Evolutionary conservation across 2,329 filamentous ascomycete species (phyloP).

Genomic region (Neofusicoccum ribis): DNA sequence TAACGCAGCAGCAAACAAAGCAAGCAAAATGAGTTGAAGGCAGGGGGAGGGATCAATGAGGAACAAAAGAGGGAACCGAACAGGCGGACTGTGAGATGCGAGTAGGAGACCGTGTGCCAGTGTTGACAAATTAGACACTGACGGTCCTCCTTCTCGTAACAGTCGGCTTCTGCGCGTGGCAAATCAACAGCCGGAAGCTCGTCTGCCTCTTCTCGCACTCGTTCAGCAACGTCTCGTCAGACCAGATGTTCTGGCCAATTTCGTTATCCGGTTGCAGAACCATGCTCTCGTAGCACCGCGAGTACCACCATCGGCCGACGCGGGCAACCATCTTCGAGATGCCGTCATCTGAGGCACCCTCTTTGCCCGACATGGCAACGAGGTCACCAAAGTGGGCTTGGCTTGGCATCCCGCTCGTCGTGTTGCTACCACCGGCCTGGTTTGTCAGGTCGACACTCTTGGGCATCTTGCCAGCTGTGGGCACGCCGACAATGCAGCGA

Average conservation of each 20-base stretch:
- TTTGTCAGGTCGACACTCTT: conserved; percentile 26
- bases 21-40: neutral
- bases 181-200: conserved; percentile 87
- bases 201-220: conserved; percentile 88
- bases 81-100: neutral
- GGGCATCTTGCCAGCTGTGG: conserved; percentile 59
- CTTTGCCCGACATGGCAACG: neutral
- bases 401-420: neutral
- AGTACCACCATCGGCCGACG: conserved; percentile 97
- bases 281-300: conserved; percentile 76
- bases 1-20: conserved; percentile 6
- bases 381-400: conserved; percentile 62
- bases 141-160: conserved; percentile 49
- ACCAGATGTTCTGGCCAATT: conserved; percentile 70
- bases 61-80: neutral
- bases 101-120: neutral
- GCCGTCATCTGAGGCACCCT: conserved; percentile 61
- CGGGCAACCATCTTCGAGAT: conserved; percentile 91
- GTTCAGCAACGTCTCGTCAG: conserved; percentile 68
- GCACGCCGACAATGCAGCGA: conserved; percentile 74
- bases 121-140: conserved; percentile 42
- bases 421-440: neutral
- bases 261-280: neutral
- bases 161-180: conserved; percentile 79
- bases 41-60: neutral